These are phyloP conservation scores for Oryza meridionalis DNA, from an alignment of 176 grass and related monocot species.

Conservation along the genomic window DNA sequence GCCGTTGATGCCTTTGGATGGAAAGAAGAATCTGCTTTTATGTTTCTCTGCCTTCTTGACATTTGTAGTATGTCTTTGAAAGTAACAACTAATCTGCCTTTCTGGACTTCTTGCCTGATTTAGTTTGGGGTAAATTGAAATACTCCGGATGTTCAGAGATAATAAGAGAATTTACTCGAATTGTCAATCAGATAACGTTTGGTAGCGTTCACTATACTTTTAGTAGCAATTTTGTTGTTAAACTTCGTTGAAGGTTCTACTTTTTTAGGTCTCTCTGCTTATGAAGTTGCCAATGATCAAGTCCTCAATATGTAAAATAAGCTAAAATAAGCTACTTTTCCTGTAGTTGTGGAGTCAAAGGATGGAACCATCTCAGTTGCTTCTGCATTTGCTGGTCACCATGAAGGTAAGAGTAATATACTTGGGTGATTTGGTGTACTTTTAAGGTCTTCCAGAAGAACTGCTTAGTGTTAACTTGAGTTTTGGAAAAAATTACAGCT, in stretches of 20 bases:
- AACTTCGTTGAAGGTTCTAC: not conserved
- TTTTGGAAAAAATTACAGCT: constrained; percentile 46
- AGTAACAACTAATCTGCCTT: not conserved
- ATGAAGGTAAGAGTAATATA: constrained; percentile 56
- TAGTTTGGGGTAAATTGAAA: not conserved
- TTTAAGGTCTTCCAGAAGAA: not conserved
- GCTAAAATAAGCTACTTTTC: not conserved
- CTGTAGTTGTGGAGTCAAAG: constrained; percentile 75
- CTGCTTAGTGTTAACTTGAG: not conserved
- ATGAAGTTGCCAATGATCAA: not conserved
- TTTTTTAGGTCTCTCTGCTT: not conserved
- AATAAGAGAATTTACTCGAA: not conserved
- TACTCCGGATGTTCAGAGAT: not conserved
- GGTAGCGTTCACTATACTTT: not conserved
- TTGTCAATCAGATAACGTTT: not conserved
- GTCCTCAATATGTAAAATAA: not conserved
- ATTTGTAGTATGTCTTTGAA: not conserved
- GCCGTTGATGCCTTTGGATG: not conserved
- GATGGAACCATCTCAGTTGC: constrained; percentile 85
- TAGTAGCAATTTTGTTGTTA: not conserved
- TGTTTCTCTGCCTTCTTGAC: not conserved
- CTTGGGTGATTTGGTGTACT: not conserved
- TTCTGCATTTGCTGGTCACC: constrained; percentile 84
- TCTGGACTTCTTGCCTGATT: too few species aligned
- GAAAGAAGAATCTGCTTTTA: not conserved